These are phyloP conservation scores for Globisporangium mamillatum DNA, from an alignment of 352 stramenopile species.

Conservation along the genomic window DNA sequence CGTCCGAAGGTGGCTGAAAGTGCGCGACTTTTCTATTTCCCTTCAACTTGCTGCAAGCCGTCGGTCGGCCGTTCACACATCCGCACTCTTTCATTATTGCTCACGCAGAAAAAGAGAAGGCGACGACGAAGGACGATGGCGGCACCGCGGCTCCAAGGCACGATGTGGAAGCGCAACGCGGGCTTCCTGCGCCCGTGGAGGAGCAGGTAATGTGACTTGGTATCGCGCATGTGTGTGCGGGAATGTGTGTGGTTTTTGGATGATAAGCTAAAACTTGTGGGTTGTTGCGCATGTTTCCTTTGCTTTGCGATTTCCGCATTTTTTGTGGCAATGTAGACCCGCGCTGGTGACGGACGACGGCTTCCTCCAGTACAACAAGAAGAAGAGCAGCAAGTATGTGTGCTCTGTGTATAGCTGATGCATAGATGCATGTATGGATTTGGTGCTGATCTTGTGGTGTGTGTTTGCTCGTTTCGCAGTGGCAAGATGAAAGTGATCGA, in stretches of 20 bases:
- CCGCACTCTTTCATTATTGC: neutral
- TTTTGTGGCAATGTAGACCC: slow-evolving; percentile 25
- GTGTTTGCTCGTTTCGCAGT: slow-evolving; percentile 14
- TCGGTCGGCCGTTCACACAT: neutral
- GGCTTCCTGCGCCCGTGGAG: slow-evolving; percentile 67
- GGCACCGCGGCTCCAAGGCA: slow-evolving; percentile 36
- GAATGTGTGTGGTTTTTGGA: neutral
- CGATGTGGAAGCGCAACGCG: slow-evolving; percentile 63
- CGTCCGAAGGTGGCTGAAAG: slow-evolving; percentile 8
- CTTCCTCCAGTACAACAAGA: slow-evolving; percentile 72
- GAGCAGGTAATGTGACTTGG: slow-evolving; percentile 18
- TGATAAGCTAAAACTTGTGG: neutral
- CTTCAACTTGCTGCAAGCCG: slow-evolving; percentile 5
- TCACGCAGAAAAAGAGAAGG: slow-evolving; percentile 2
- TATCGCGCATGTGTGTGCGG: neutral
- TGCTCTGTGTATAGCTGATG: neutral
- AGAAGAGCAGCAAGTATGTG: slow-evolving; percentile 33
- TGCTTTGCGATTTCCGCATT: neutral
- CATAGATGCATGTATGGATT: neutral
- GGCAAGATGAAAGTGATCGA: slow-evolving; percentile 63
- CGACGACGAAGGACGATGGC: neutral
- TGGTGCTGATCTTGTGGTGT: neutral
- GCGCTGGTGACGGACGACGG: slow-evolving; percentile 60
- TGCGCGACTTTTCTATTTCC: neutral
- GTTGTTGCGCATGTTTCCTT: neutral